A percentile compares a stretch with the other conserved stretches of the same genome.
These are phyloP conservation scores for Penicillium sp. DNA, from an alignment of 2,329 filamentous ascomycete species.

Conservation along the genomic window DNA sequence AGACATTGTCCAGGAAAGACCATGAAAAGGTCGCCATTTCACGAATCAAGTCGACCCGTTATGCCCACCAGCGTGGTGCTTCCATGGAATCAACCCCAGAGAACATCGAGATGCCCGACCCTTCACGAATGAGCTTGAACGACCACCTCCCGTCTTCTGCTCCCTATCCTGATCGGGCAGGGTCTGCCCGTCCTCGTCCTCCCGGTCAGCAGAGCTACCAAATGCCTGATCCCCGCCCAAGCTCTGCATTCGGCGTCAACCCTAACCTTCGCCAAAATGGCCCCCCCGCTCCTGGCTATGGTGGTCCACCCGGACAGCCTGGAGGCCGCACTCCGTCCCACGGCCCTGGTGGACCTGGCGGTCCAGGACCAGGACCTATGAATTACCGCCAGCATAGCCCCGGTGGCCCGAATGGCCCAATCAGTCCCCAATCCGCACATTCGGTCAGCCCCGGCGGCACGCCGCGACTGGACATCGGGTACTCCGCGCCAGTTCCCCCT, in stretches of 20 bases:
- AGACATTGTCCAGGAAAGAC: slow-evolving; percentile 83
- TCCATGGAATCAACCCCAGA: slow-evolving; percentile 47
- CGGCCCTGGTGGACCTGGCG: slow-evolving; percentile 24
- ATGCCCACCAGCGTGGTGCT: slow-evolving; percentile 57
- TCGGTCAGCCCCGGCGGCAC: slow-evolving; percentile 32
- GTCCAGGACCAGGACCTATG: slow-evolving; percentile 24
- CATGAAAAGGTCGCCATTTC: slow-evolving; percentile 90
- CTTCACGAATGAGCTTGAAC: slow-evolving; percentile 45
- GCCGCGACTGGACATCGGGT: slow-evolving; percentile 50
- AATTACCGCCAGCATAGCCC: slow-evolving; percentile 38
- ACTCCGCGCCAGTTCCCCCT: slow-evolving; percentile 48
- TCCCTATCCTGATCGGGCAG: slow-evolving; percentile 46
- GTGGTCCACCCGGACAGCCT: slow-evolving; percentile 19
- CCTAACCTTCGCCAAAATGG: slow-evolving; percentile 49
- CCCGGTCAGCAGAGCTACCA: slow-evolving; percentile 36
- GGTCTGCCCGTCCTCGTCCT: slow-evolving; percentile 38
- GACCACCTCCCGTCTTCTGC: slow-evolving; percentile 40
- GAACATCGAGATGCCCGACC: slow-evolving; percentile 52
- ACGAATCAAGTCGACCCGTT: slow-evolving; percentile 75
- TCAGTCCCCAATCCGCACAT: slow-evolving; percentile 32
- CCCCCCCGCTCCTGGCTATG: slow-evolving; percentile 36
- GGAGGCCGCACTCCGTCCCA: slow-evolving; percentile 34
- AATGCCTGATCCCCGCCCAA: slow-evolving; percentile 44
- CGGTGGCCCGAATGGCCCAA: slow-evolving; percentile 32
- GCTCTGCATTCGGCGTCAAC: slow-evolving; percentile 52